Percentiles rank a stretch among this genome's conserved stretches.
phyloP scores from a whole-genome alignment of 495 filamentous ascomycete genomes.

The Aspergillus saccharolyticus region DNA sequence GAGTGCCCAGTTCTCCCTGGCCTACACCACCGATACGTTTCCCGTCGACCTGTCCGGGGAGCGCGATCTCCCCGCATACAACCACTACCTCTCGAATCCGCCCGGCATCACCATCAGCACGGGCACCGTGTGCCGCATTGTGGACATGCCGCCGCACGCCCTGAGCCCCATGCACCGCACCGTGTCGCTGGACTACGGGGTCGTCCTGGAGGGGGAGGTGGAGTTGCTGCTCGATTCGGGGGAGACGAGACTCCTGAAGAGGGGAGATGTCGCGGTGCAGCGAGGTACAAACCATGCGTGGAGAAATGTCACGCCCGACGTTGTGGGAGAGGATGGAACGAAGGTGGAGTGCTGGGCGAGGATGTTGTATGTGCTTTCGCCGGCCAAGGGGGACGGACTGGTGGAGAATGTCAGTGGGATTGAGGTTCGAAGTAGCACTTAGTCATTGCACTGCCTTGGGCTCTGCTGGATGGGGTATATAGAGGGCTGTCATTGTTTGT shows the following conservation, averaged over 20 bases:
- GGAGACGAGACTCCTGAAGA: constrained; percentile 56
- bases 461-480: not conserved
- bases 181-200: constrained; percentile 64
- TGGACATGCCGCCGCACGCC: constrained; percentile 57
- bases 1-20: constrained; percentile 27
- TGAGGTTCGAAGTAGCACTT: constrained; percentile 29
- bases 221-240: constrained; percentile 68
- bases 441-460: too few species aligned
- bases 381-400: constrained; percentile 33
- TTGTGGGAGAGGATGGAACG: constrained; percentile 12
- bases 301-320: constrained; percentile 33
- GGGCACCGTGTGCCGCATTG: constrained; percentile 50
- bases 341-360: constrained; percentile 38
- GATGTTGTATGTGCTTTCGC: constrained; percentile 54
- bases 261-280: constrained; percentile 65
- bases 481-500: not conserved
- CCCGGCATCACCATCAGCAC: constrained; percentile 46
- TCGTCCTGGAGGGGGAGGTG: constrained; percentile 66
- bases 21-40: constrained; percentile 50
- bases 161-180: constrained; percentile 68
- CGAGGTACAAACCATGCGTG: constrained; percentile 46
- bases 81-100: constrained; percentile 32
- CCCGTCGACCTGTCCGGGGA: constrained; percentile 47
- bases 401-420: constrained; percentile 43
- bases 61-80: constrained; percentile 39